Base-by-base conservation (phyloP, 768 basidiomycete species). In the Phylloporus arenicola region DNA sequence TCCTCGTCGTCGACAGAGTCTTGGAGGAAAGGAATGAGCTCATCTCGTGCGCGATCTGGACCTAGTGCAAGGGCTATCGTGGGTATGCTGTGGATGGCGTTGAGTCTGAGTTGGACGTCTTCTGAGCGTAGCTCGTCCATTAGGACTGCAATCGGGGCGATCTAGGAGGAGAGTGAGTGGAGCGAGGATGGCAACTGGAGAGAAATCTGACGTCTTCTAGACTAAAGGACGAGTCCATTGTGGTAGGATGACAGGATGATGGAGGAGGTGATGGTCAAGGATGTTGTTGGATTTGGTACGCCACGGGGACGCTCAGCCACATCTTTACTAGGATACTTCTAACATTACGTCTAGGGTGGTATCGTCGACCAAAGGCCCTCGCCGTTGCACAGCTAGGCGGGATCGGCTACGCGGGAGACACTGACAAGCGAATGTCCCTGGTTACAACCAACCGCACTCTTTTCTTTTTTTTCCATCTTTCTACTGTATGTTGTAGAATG, bases 1-100 rank as follows among this genome's bases (percentile, higher is more conserved):
- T 99, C 96, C 71, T 99, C 96, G 63, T 99, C 96, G 69, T 99
- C 96, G 57, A 99, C 84, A n/a, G 92, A 94, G 64, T 99, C 95
- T 72, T 93, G 92, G 47, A 99, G 81, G 75, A 99, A 99, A 1
- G 93, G 91, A 55, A 99, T 81, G 59, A 99, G 81, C 67, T 99
- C 96, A 48, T 92, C 88, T 55, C 95, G 83, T 22, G 94, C 90
- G 59, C 96, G 89, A 75, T 94, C 88, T 38, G 92, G 84, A 6
- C 96, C 95, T 45, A 99, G 79, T 16, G 96, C 96, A 55, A 99
- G 81, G 6, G 95, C 95, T 71, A 99, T 99, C 43, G 96, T 99
- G 45, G 93, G 92, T 63, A 99, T 82, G 70, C 94, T 90, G 70
- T 93, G 92, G 57, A 99, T 94, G 53, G 96, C 94, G 59, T 95